Base-by-base conservation (phyloP, 352 stramenopile species). In the Phytophthora meadii region DNA sequence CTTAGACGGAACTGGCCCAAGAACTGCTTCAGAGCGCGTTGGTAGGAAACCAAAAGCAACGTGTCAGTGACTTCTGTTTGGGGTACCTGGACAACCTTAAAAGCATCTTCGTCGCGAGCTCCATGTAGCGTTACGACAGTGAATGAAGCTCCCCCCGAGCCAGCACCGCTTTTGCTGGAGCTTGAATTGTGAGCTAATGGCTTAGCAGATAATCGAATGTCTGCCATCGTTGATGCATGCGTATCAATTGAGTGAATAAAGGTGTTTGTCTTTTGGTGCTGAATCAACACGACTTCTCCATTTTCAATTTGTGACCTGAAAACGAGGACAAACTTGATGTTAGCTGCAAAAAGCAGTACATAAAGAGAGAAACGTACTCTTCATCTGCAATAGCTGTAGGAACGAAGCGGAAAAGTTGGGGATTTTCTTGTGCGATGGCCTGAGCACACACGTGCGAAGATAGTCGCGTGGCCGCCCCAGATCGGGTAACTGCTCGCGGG, bases 231-330 rank as follows among this genome's bases (percentile, higher is more conserved):
- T 17, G 81, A 86, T 27, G 80, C 69, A 49, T 93, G 82, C 0
- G 79, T 88, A 59, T 89, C 77, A 28, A 84, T 78, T 1, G 83
- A 90, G 60, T 92, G 84, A 17, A 92, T 65, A 50, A 89, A 93
- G 6, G 67, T 74, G 37, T 74, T 75, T 6, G 71, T 76, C 37
- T 70, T 68, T 2, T 63, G 52, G 44, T 92, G 81, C 41, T 93
- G 77, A 36, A 93, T 68, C 32, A 90, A 45, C 11, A 83, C 74
- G n/a, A 88, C 73, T 41, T 87, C 78, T 57, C 70, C 71, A 36
- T 81, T 70, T 56, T 76, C 64, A 49, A 89, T 68, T 68, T 81
- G 70, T 49, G 72, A 61, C 27, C 77, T 89, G 56, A 9, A 56
- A 28, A 30, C 22, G n/a, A 71, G n/a, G 1, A 28, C n/a, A 48